Percentiles rank a stretch among this genome's conserved stretches.
These are phyloP conservation scores for Skeletonema costatum DNA, from an alignment of 108 stramenopile species.

Conservation along the genomic window DNA sequence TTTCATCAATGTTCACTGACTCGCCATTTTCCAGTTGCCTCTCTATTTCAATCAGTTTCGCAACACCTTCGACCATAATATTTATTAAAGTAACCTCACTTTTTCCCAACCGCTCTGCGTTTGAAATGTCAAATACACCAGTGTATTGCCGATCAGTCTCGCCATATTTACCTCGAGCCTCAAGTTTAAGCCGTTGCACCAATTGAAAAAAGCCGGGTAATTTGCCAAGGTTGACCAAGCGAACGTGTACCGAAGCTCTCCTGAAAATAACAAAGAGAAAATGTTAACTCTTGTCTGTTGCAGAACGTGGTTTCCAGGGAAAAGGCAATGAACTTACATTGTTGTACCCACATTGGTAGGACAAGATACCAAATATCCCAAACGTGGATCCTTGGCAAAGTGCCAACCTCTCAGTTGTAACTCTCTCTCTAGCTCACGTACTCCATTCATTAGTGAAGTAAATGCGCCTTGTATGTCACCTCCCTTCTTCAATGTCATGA, in stretches of 20 bases:
- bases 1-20: conserved; percentile 53
- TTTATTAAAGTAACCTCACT: conserved; percentile 90
- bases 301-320: too few relatives aligned
- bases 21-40: conserved; percentile 72
- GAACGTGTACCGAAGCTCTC: conserved; percentile 83
- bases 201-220: conserved; percentile 72
- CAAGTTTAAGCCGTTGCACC: conserved; percentile 59
- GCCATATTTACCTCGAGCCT: conserved; percentile 53
- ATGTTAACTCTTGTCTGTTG: too few relatives aligned
- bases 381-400: conserved; percentile 57
- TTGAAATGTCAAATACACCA: conserved; percentile 88
- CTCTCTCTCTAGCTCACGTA: conserved; percentile 61
- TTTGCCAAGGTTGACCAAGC: conserved; percentile 68
- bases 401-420: conserved; percentile 56
- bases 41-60: conserved; percentile 83
- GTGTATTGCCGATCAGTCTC: conserved; percentile 54
- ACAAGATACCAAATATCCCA: conserved; percentile 81
- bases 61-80: conserved; percentile 91
- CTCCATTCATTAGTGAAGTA: conserved; percentile 57
- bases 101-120: conserved; percentile 86
- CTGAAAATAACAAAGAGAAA: neutral
- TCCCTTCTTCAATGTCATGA: conserved; percentile 85
- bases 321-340: conserved; percentile 11
- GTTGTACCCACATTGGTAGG: conserved; percentile 91
- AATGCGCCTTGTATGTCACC: conserved; percentile 92